These are phyloP conservation scores for Physaria fendleri DNA, from an alignment of 345 rosid species.

Conservation along the genomic window DNA sequence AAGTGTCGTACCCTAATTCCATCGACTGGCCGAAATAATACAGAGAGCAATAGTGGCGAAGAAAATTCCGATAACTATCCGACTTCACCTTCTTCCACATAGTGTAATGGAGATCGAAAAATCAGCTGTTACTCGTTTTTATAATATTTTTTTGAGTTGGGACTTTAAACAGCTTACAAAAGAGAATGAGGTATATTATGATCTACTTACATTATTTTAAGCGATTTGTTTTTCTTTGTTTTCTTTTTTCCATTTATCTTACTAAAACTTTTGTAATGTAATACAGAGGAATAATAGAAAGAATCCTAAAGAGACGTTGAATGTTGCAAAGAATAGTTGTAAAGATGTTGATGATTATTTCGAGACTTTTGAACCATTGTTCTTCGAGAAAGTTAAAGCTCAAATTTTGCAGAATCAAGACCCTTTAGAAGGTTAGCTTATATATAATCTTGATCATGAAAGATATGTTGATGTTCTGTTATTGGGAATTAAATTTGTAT, in stretches of 20 bases:
- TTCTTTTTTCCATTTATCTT: too few relatives aligned
- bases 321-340: slow-evolving; percentile 55
- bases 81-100: too few relatives aligned
- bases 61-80: too few relatives aligned
- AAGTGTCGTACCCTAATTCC: too few relatives aligned
- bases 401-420: slow-evolving; percentile 72
- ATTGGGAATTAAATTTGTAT: not conserved
- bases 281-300: slow-evolving; percentile 32
- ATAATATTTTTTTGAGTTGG: slow-evolving; percentile 66
- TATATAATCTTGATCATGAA: not conserved
- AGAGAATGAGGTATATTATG: slow-evolving; percentile 34
- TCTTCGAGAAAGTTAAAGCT: slow-evolving; percentile 92
- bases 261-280: too few relatives aligned
- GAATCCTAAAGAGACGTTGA: slow-evolving; percentile 32
- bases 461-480: slow-evolving; percentile 4
- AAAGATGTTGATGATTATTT: slow-evolving; percentile 69
- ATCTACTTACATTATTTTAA: slow-evolving; percentile 14
- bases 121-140: slow-evolving; percentile 49
- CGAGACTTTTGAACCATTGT: slow-evolving; percentile 74
- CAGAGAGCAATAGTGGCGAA: too few relatives aligned
- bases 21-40: too few relatives aligned
- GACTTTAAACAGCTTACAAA: slow-evolving; percentile 63
- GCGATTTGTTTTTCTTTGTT: not conserved
- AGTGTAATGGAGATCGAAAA: slow-evolving; percentile 57
- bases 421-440: slow-evolving; percentile 57